These are phyloP conservation scores for Solanum medicagineum DNA, from an alignment of 257 asterid species.

Conservation along the genomic window DNA sequence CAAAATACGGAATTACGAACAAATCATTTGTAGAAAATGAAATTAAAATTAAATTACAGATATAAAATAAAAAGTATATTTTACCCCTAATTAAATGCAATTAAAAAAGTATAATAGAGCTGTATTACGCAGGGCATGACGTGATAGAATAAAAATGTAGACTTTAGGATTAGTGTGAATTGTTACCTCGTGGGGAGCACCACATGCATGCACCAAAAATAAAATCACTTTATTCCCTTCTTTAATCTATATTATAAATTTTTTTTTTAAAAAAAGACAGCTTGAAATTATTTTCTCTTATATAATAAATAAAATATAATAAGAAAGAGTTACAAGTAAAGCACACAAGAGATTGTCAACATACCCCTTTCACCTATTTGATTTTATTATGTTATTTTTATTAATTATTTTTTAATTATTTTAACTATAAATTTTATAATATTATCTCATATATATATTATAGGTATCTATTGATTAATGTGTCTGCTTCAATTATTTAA, in stretches of 20 bases:
- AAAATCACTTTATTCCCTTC: neutral
- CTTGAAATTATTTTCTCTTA: too few species aligned
- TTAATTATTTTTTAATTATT: too few species aligned
- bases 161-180: constrained; percentile 1
- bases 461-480: too few species aligned
- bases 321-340: too few species aligned
- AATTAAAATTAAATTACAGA: neutral
- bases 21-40: neutral
- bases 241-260: neutral
- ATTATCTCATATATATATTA: too few species aligned
- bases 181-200: constrained; percentile 2
- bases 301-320: too few species aligned
- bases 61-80: neutral
- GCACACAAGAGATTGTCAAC: too few species aligned
- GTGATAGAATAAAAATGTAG: neutral
- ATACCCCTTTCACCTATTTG: too few species aligned
- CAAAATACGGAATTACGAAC: neutral
- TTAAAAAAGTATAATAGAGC: neutral
- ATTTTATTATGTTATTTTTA: too few species aligned
- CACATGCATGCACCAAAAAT: constrained; percentile 2
- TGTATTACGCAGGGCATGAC: neutral
- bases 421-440: too few species aligned
- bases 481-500: too few species aligned
- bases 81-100: neutral
- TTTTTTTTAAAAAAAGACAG: neutral